Percentiles rank a stretch among this genome's conserved stretches.
Evolutionary conservation across 75 land plant genomes (phyloP).

Genomic region (Pinus taeda): DNA sequence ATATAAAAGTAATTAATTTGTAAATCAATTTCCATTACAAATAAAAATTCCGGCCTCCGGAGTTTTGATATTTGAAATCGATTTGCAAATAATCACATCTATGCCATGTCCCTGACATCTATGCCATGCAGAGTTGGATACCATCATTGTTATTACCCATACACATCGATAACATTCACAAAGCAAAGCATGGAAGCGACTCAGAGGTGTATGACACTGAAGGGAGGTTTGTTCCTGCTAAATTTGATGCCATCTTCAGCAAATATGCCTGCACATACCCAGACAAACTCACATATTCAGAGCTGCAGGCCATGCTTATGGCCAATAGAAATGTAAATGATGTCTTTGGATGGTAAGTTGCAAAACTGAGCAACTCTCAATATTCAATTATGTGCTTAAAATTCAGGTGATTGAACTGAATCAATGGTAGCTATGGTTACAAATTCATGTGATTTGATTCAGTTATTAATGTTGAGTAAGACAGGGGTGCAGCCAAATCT

Average conservation of each 20-base stretch:
- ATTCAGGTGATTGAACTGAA: too few species aligned
- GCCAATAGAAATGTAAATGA: constrained; percentile 28
- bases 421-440: too few species aligned
- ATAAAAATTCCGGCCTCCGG: too few species aligned
- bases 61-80: neutral
- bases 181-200: constrained; percentile 39
- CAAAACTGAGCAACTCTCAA: too few species aligned
- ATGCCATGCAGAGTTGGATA: constrained; percentile 42
- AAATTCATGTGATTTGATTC: neutral
- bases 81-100: neutral
- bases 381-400: too few species aligned
- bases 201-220: constrained; percentile 41
- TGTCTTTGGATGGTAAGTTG: constrained; percentile 31
- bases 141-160: constrained; percentile 32
- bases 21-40: too few species aligned
- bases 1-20: too few species aligned
- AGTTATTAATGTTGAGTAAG: neutral
- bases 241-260: constrained; percentile 38
- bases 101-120: too few species aligned
- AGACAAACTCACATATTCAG: constrained; percentile 21
- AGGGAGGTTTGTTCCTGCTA: constrained; percentile 33
- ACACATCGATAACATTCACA: constrained; percentile 29
- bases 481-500: constrained; percentile 53
- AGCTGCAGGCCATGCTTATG: constrained; percentile 27
- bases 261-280: constrained; percentile 28